phyloP scores from a whole-genome alignment of 148 eudicot genomes.

The Persicaria maculosa region DNA sequence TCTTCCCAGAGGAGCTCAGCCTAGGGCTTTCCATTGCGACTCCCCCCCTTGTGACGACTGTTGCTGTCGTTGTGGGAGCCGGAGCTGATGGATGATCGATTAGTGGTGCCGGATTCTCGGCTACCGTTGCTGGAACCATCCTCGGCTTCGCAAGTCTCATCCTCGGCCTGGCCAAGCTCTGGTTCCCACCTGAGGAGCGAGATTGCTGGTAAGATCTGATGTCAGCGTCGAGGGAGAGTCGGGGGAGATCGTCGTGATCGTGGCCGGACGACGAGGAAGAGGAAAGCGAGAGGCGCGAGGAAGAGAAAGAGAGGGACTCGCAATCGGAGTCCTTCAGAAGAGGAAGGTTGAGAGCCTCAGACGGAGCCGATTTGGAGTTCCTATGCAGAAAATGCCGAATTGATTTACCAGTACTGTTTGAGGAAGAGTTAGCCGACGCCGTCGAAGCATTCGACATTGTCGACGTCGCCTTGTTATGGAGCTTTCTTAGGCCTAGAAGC shows the following conservation, averaged over 20 bases:
- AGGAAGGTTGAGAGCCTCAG: constrained; percentile 33
- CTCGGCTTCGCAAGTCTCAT: constrained; percentile 27
- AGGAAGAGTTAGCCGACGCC: not conserved
- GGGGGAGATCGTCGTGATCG: constrained; percentile 59
- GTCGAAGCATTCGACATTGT: constrained; percentile 7
- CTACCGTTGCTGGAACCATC: not conserved
- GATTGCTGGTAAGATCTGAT: constrained; percentile 12
- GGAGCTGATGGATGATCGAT: constrained; percentile 16
- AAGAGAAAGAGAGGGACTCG: constrained; percentile 32
- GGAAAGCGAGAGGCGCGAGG: constrained; percentile 45
- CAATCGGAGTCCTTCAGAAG: constrained; percentile 35
- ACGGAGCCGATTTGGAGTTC: constrained; percentile 34
- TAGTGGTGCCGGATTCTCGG: constrained; percentile 20
- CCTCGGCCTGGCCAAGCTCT: constrained; percentile 19
- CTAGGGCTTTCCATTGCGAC: constrained; percentile 76
- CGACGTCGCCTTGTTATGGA: constrained; percentile 19
- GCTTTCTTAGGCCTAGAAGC: constrained; percentile 59
- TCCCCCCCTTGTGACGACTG: constrained; percentile 16
- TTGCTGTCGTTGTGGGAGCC: not conserved
- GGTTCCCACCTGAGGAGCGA: constrained; percentile 3
- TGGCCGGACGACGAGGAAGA: constrained; percentile 51
- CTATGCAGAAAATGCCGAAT: constrained; percentile 41
- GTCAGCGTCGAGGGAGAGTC: constrained; percentile 61
- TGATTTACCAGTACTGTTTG: constrained; percentile 21
- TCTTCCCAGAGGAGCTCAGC: constrained; percentile 76